phyloP scores from a whole-genome alignment of 2,329 filamentous ascomycete genomes.

The Hypoxylon sp. region DNA sequence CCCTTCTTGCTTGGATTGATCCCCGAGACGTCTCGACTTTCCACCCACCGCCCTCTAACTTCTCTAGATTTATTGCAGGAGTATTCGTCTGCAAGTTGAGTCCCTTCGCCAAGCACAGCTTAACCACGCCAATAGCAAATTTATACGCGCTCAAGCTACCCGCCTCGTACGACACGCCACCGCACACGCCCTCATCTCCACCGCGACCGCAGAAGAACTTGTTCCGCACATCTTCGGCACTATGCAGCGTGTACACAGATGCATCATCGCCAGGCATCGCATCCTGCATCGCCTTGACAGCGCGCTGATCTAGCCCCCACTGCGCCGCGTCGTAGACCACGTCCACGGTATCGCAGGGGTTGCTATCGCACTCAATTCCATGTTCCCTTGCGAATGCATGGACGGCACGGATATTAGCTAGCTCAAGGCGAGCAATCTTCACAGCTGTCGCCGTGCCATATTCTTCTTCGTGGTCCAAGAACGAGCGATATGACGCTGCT shows the following conservation, averaged over 20 bases:
- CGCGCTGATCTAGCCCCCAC: constrained; percentile 57
- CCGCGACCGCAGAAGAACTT: constrained; percentile 58
- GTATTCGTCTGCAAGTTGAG: constrained; percentile 69
- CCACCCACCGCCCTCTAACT: constrained; percentile 53
- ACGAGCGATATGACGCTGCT: constrained; percentile 64
- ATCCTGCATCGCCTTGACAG: constrained; percentile 62
- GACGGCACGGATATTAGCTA: constrained; percentile 67
- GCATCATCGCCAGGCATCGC: constrained; percentile 61
- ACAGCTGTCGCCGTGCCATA: constrained; percentile 66
- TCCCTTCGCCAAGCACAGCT: constrained; percentile 59
- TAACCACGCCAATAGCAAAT: constrained; percentile 61
- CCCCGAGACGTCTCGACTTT: constrained; percentile 61
- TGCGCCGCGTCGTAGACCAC: constrained; percentile 67
- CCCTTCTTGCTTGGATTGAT: constrained; percentile 57
- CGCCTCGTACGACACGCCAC: constrained; percentile 63
- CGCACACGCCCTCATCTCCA: constrained; percentile 57
- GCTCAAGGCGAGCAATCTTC: constrained; percentile 66
- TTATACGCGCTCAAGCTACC: constrained; percentile 60
- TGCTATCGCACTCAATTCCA: constrained; percentile 65
- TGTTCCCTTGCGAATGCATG: constrained; percentile 67
- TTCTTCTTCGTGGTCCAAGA: constrained; percentile 61
- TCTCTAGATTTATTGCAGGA: constrained; percentile 54
- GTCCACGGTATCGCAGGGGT: constrained; percentile 68
- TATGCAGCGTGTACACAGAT: constrained; percentile 62
- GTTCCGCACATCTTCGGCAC: constrained; percentile 58